Base-by-base conservation (phyloP, 2,329 filamentous ascomycete genomes). In the Arthrobotrys pseudoclavata region DNA sequence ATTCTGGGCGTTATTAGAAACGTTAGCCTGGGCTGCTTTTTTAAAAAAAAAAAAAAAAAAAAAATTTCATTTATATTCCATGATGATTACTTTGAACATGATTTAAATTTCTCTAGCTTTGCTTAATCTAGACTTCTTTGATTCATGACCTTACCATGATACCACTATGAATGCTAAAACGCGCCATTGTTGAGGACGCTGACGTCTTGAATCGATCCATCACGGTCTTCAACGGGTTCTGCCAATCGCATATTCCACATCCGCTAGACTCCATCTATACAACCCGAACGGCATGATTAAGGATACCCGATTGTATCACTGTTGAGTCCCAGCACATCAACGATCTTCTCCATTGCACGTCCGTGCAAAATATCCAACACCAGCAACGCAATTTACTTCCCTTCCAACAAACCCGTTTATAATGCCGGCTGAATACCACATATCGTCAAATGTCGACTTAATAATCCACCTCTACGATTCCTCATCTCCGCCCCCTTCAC, bases 1-100 rank as follows among this genome's bases (percentile, higher is more conserved):
- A 37, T 60, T 72, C 40, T 45, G 37, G 69, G 69, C 69, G 69
- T 72, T 66, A 57, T 66, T 64, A 72, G 69, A 66, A 66, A 47
- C n/a, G n/a, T n/a, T n/a, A n/a, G n/a, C 52, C 29, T 34, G 55
- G 55, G 34, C 18, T 42, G 26, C 12, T 60, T 60, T 60, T 50
- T 50, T 34, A 34, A 10, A 34, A 29, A 34, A 12, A 0, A 1
- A 4, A 3, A 15, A 15, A 42, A 7, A 40, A 42, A n/a, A n/a
- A n/a, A 40, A 40, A 40, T 40, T 45, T 22, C 22, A 26, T n/a
- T 53, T 31, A 18, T 45, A 15, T 22, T 40, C 13, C 26, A 34
- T 50, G 34, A 31, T n/a, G 26, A 42, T 20, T 45, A 45, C 4
- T 45, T 45, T 20, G 13, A 40, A 40, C 37, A 26, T 12, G 22